phyloP scores from a whole-genome alignment of 257 asterid genomes.

The Oldenlandia corymbosa region DNA sequence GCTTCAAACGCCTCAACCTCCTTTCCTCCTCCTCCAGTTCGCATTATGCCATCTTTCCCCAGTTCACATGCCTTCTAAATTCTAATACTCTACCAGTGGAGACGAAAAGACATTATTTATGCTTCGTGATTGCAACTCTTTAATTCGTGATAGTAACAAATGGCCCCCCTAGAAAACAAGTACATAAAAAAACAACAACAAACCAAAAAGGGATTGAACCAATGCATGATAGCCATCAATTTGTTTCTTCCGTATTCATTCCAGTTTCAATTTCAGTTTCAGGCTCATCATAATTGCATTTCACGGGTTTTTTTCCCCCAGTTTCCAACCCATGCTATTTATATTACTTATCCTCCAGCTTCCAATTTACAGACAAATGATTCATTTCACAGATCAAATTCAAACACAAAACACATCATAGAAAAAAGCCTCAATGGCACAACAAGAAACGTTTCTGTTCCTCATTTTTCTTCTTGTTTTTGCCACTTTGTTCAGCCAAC shows the following conservation, averaged over 20 bases:
- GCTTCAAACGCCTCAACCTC: too few species aligned
- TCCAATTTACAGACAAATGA: conserved; percentile 1
- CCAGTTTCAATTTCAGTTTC: too few species aligned
- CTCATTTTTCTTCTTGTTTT: conserved; percentile 20
- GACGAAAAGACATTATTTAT: conserved; percentile 9
- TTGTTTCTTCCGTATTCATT: too few species aligned
- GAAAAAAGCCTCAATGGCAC: conserved; percentile 11
- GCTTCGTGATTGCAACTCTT: conserved; percentile 19
- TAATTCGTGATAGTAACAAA: conserved; percentile 20
- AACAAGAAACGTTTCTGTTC: conserved; percentile 2
- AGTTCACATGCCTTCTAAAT: too few species aligned
- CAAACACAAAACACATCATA: background rate
- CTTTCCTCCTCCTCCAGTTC: too few species aligned
- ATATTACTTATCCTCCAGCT: too few species aligned
- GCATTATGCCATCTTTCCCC: too few species aligned
- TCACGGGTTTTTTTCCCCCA: conserved; percentile 31
- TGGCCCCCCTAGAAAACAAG: conserved; percentile 4
- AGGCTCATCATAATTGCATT: too few species aligned
- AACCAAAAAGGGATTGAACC: too few species aligned
- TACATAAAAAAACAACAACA: too few species aligned
- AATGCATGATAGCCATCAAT: too few species aligned
- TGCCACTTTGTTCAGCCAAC: conserved; percentile 11
- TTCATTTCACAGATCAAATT: background rate
- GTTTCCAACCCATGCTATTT: too few species aligned
- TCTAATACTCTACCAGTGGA: background rate